Conservation (phyloP, 2,329 filamentous ascomycete genomes). For the Neopestalotiopsis sp. region DNA sequence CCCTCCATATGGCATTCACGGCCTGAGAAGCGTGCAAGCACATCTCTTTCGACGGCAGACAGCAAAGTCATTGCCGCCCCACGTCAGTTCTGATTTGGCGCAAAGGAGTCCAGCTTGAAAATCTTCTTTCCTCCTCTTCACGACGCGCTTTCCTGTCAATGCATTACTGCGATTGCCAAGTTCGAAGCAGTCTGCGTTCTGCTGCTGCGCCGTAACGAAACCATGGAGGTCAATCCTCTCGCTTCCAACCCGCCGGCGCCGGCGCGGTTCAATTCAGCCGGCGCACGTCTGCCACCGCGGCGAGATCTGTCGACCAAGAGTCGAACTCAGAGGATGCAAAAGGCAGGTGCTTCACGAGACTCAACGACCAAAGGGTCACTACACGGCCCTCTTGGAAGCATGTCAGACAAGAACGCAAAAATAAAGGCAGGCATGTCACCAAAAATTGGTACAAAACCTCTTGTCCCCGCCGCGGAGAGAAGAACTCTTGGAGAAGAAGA, state of each 20-base stretch:
- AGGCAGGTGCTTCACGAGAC: conserved; percentile 26
- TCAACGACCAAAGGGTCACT: conserved; percentile 31
- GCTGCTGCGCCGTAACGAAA: conserved; percentile 33
- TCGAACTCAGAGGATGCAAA: conserved; percentile 28
- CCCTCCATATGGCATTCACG: conserved; percentile 5
- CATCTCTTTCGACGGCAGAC: neutral
- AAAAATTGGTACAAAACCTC: conserved; percentile 30
- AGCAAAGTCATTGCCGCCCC: neutral
- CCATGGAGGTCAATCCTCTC: conserved; percentile 36
- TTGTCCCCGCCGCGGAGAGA: conserved; percentile 34
- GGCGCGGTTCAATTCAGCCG: conserved; percentile 30
- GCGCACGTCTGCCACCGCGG: conserved; percentile 28
- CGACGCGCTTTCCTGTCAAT: conserved; percentile 31
- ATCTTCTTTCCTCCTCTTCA: neutral
- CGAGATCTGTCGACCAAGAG: conserved; percentile 25
- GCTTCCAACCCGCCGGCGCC: conserved; percentile 30
- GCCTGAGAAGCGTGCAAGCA: neutral
- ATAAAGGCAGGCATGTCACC: conserved; percentile 30
- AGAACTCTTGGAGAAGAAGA: conserved; percentile 33
- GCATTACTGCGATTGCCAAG: conserved; percentile 30
- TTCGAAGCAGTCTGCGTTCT: conserved; percentile 35
- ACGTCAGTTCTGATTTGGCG: neutral
- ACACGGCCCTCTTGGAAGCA: conserved; percentile 21
- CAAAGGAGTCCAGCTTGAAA: neutral
- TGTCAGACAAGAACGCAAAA: conserved; percentile 25